These are phyloP conservation scores for Suhomyces kilbournensis DNA, from an alignment of 805 yeast genomes.

Conservation along the genomic window DNA sequence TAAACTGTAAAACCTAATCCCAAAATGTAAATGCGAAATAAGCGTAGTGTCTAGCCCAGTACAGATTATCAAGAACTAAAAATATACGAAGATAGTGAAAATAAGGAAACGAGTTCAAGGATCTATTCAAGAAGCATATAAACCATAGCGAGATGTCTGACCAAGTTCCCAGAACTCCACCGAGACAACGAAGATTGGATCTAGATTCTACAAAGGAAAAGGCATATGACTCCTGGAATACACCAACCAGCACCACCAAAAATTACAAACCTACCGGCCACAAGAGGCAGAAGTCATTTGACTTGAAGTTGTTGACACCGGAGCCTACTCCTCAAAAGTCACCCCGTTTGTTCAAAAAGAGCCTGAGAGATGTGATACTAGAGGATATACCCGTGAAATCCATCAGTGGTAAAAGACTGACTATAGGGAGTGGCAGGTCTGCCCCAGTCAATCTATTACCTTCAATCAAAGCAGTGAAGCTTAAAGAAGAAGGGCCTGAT, in stretches of 20 bases:
- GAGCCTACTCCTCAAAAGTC: constrained; percentile 10
- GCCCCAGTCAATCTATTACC: background rate
- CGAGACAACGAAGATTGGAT: background rate
- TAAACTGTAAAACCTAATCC: background rate
- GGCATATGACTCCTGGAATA: background rate
- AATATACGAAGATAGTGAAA: background rate
- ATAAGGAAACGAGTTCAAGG: background rate
- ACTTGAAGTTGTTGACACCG: constrained; percentile 3
- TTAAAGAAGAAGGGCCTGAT: background rate
- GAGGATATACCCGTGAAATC: constrained; percentile 4
- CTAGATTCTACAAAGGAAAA: background rate
- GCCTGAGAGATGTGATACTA: constrained; percentile 6
- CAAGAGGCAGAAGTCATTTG: constrained; percentile 7
- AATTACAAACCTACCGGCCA: background rate
- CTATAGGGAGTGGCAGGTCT: constrained; percentile 9
- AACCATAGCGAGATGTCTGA: background rate
- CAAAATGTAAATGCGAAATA: background rate
- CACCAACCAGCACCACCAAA: constrained; percentile 1
- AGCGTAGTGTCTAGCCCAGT: background rate
- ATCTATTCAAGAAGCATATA: background rate
- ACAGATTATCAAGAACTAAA: background rate
- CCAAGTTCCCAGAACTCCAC: constrained; percentile 7
- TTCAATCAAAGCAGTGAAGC: background rate
- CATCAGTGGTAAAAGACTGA: constrained; percentile 8
- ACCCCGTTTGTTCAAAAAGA: constrained; percentile 3